Evolutionary conservation across 2,329 filamentous ascomycete species (phyloP), one percentile per base, ranked within the genome.

Genomic region (Emergomyces pasteurianus): DNA sequence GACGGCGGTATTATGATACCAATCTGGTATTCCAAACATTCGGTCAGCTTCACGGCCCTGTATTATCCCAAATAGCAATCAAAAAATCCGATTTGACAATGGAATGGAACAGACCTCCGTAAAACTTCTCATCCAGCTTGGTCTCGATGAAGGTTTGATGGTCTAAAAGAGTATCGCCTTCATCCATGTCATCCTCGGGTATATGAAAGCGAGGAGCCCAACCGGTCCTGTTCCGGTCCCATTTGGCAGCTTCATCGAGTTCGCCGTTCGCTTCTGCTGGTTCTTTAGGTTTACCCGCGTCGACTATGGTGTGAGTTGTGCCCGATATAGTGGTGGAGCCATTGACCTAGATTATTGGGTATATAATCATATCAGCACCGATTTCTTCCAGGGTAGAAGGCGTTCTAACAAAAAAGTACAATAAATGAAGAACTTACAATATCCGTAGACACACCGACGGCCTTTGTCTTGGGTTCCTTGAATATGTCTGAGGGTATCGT

Each of bases 1-100:
- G 63, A 99, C 79, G n/a, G 81, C 94, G 2, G 92, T 86, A 74
- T 99, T 99, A 75, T 99, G 92, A 74, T 97, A 99, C 94, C 94
- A 99, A 73, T 97, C 91, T 90, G 65, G 58, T 40, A 28, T 52
- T n/a, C n/a, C 12, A 26, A 63, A 62, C 53, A 60, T 60, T 64
- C 46, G 58, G 31, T 43, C 23, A 50, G 26, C 31, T n/a, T 58
- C 3, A 36, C 53, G 43, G 36, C 16, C 23, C 47, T 21, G 14
- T 59, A 52, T 26, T 50, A n/a, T 23, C 28, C 34, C 12, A 59
- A 52, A 36, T 18, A 14, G 40, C 49, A 7, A 9, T 53, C n/a
- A 3, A 3, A 8, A 53, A 55, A 40, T 2, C 34, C 2, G 40
- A n/a, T n/a, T n/a, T n/a, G 21, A n/a, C 18, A 40, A 40, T 26